Evolutionary conservation across 2,329 filamentous ascomycete genomes (phyloP).

Genomic region (Cytospora paraplurivora): DNA sequence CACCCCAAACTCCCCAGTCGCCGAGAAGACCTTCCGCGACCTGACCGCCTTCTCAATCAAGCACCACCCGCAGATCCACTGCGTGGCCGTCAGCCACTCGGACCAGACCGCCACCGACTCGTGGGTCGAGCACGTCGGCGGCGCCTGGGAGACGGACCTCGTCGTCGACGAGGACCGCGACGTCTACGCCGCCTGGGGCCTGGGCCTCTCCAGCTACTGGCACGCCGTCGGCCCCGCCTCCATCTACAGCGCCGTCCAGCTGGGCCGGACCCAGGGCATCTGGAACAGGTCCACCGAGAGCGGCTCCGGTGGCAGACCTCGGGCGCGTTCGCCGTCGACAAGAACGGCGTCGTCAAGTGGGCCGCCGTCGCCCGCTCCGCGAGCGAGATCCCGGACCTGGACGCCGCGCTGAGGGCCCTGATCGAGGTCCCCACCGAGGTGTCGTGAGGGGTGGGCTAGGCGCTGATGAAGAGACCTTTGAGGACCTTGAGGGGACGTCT

Average conservation of each 20-base stretch:
- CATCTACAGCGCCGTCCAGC: constrained; percentile 58
- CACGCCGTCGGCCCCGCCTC: constrained; percentile 62
- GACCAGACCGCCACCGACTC: constrained; percentile 53
- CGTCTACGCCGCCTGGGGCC: constrained; percentile 66
- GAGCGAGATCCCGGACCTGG: constrained; percentile 57
- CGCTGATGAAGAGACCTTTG: no score
- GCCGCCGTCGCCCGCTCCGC: constrained; percentile 49
- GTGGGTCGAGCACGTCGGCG: constrained; percentile 59
- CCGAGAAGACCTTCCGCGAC: constrained; percentile 64
- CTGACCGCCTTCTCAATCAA: constrained; percentile 55
- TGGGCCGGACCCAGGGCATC: constrained; percentile 65
- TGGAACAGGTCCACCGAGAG: constrained; percentile 67
- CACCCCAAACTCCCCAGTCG: constrained; percentile 58
- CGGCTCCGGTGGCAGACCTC: constrained; percentile 70
- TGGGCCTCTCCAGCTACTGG: constrained; percentile 62
- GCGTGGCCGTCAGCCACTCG: constrained; percentile 65
- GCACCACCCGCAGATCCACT: constrained; percentile 52
- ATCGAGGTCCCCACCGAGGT: constrained; percentile 21
- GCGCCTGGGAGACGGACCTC: constrained; percentile 60
- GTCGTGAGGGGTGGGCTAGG: neutral
- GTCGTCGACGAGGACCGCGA: constrained; percentile 62
- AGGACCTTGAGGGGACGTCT: neutral
- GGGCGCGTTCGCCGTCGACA: constrained; percentile 65
- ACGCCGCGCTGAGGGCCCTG: constrained; percentile 42
- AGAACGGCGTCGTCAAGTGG: constrained; percentile 56